phyloP scores from a whole-genome alignment of 192 early-diverging fungal species.

The Funneliformis mosseae region DNA sequence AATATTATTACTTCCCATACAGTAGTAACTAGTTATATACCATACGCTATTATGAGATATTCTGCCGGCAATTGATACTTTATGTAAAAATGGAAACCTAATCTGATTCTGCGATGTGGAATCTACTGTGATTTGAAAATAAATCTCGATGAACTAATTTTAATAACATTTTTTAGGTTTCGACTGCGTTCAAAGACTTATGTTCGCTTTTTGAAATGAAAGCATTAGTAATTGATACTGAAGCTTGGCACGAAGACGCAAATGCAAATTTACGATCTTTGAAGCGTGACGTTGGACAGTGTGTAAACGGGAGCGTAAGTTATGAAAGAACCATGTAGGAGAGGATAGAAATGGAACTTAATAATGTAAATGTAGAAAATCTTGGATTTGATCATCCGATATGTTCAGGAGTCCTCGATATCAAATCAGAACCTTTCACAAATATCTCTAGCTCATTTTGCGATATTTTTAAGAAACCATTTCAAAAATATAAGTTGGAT shows the following conservation, averaged over 20 bases:
- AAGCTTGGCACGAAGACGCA: no score
- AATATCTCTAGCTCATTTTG: constrained; percentile 4
- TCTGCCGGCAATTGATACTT: constrained; percentile 3
- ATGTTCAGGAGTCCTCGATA: constrained; percentile 4
- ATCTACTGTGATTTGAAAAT: background rate
- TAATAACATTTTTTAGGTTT: background rate
- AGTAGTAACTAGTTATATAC: constrained; percentile 19
- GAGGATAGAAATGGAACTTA: background rate
- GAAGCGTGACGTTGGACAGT: constrained; percentile 5
- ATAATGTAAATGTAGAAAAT: no score
- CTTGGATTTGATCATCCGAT: no score
- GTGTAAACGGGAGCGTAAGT: background rate
- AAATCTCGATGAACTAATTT: background rate
- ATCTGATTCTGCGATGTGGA: background rate
- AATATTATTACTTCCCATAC: constrained; percentile 9
- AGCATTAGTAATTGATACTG: constrained; percentile 20
- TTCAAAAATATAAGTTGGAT: no score
- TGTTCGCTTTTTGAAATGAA: constrained; percentile 12
- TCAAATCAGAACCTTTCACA: constrained; percentile 17
- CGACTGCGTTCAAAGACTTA: constrained; percentile 2
- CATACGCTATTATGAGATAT: background rate
- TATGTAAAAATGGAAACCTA: no score
- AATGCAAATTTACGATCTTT: no score
- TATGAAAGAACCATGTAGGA: constrained; percentile 20
- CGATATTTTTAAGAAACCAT: constrained; percentile 17